A percentile compares a stretch with the other conserved stretches of the same genome.
Evolutionary conservation across 2,329 filamentous ascomycete species (phyloP).

Genomic region (Ophiostoma himal-ulmi): DNA sequence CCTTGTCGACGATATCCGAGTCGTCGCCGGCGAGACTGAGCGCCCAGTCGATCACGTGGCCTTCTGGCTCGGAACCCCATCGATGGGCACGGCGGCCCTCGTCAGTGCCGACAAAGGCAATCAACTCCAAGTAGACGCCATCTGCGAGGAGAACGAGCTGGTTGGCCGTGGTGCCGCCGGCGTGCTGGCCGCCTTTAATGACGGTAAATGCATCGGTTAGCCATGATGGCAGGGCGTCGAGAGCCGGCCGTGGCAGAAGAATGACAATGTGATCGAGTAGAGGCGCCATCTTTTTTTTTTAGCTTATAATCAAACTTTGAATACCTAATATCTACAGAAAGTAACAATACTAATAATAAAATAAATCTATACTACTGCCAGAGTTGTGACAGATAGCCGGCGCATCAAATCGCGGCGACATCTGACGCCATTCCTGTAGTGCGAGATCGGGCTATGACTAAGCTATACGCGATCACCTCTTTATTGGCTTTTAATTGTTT

Average conservation of each 20-base stretch:
- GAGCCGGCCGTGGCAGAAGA: constrained; percentile 48
- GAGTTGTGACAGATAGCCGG: neutral
- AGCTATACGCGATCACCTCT: neutral
- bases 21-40: constrained; percentile 38
- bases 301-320: neutral
- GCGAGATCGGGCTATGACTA: constrained; percentile 4
- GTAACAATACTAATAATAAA: too few relatives aligned
- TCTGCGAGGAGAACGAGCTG: constrained; percentile 57
- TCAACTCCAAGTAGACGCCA: constrained; percentile 61
- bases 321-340: too few relatives aligned
- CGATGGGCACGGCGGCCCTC: constrained; percentile 45
- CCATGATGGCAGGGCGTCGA: constrained; percentile 44
- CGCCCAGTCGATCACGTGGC: constrained; percentile 55
- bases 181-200: constrained; percentile 55
- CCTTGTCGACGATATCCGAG: constrained; percentile 25
- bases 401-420: neutral
- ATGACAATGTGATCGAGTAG: constrained; percentile 60
- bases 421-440: constrained; percentile 8
- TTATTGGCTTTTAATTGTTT: neutral
- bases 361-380: neutral
- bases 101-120: constrained; percentile 49
- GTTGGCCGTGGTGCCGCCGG: constrained; percentile 56
- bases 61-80: constrained; percentile 50
- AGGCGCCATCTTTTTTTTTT: constrained; percentile 25
- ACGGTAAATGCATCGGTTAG: constrained; percentile 52